These are phyloP conservation scores for Blastobotrys muscicola DNA, from an alignment of 805 yeast species.

Conservation along the genomic window DNA sequence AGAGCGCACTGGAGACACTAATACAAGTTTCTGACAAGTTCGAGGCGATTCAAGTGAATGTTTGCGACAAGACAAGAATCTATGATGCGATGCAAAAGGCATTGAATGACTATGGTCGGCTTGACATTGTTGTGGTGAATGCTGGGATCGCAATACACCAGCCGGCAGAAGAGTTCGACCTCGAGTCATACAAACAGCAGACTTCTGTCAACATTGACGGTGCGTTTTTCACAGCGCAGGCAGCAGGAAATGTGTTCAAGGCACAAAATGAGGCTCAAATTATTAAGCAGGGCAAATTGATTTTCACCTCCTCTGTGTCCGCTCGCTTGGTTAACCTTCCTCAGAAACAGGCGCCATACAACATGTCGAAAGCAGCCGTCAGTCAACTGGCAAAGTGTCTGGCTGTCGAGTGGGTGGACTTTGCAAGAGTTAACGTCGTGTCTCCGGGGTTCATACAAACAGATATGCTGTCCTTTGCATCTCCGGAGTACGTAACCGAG, in stretches of 20 bases:
- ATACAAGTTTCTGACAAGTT: not conserved
- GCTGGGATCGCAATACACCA: constrained; percentile 58
- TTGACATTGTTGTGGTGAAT: constrained; percentile 46
- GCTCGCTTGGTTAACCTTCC: constrained; percentile 58
- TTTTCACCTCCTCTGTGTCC: constrained; percentile 55
- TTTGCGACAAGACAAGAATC: too few species aligned
- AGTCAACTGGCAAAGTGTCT: constrained; percentile 52
- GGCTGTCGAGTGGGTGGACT: constrained; percentile 60
- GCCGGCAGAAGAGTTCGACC: constrained; percentile 53
- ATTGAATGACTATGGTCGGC: constrained; percentile 41
- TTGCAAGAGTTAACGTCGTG: constrained; percentile 57
- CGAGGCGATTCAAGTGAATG: not conserved
- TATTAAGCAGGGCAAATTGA: constrained; percentile 40
- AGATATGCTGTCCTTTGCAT: constrained; percentile 41
- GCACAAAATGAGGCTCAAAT: constrained; percentile 38
- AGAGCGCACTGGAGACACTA: not conserved
- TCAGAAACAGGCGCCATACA: constrained; percentile 55
- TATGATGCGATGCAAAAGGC: constrained; percentile 18
- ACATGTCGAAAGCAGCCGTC: constrained; percentile 61
- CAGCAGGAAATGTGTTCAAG: constrained; percentile 51
- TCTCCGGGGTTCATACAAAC: constrained; percentile 74
- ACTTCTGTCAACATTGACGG: constrained; percentile 55
- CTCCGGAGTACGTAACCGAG: constrained; percentile 29
- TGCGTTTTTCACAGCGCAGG: constrained; percentile 49
- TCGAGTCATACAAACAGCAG: constrained; percentile 46